Percentiles rank a stretch among this genome's conserved stretches.
These are phyloP conservation scores for Elongisporangium senticosum DNA, from an alignment of 352 stramenopile species.

Conservation along the genomic window DNA sequence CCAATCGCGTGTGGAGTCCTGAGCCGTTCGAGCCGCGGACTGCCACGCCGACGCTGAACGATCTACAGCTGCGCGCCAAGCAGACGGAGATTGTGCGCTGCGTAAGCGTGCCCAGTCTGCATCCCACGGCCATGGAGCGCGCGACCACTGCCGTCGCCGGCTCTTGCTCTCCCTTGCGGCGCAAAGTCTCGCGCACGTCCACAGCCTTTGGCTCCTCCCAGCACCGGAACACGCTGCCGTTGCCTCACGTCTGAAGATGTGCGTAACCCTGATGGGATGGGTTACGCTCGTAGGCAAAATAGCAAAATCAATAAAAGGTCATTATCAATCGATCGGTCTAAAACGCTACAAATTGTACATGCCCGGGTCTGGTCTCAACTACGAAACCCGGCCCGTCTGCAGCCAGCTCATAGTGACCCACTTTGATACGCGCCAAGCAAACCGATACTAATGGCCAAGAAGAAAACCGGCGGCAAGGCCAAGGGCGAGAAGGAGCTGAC, in stretches of 20 bases:
- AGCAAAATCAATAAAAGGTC: not conserved
- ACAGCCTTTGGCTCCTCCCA: not conserved
- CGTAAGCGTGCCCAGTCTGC: constrained; percentile 48
- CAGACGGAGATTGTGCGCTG: constrained; percentile 41
- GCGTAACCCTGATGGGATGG: not conserved
- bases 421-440: not conserved
- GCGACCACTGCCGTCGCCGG: constrained; percentile 5
- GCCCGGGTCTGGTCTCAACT: not conserved
- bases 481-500: constrained; percentile 64
- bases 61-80: constrained; percentile 13
- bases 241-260: not conserved
- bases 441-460: constrained; percentile 46
- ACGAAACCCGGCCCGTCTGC: not conserved
- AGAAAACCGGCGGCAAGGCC: constrained; percentile 43
- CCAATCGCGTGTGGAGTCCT: constrained; percentile 46
- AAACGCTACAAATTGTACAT: not conserved
- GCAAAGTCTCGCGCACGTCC: not conserved
- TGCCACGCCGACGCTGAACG: constrained; percentile 26
- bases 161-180: not conserved
- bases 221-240: not conserved
- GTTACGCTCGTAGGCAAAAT: not conserved
- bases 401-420: not conserved
- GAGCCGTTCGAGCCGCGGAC: constrained; percentile 5
- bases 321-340: no score
- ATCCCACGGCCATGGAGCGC: constrained; percentile 53